Conservation (phyloP, 169 alveolate genomes). For the Babesia bigemina region DNA sequence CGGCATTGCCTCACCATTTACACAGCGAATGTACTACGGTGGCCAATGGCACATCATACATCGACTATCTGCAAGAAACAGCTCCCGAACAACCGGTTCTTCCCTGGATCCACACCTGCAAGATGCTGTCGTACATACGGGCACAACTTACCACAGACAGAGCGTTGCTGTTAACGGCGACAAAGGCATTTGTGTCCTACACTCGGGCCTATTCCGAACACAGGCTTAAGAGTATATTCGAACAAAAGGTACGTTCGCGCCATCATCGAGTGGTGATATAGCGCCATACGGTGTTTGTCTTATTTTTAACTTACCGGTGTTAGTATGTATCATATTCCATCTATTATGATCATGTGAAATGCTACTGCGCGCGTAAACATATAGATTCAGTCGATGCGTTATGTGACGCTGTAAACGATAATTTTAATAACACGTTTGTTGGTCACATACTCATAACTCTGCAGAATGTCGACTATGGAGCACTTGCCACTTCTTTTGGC, state of each 20-base stretch:
- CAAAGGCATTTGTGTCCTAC: constrained; percentile 90
- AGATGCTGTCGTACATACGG: constrained; percentile 43
- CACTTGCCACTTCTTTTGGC: constrained; percentile 86
- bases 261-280: neutral
- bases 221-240: constrained; percentile 46
- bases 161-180: constrained; percentile 32
- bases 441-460: neutral
- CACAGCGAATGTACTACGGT: constrained; percentile 16
- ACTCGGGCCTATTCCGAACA: constrained; percentile 81
- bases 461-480: constrained; percentile 61
- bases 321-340: too few species aligned
- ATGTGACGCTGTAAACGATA: too few species aligned
- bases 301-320: too few species aligned
- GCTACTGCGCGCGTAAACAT: too few species aligned
- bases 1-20: neutral
- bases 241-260: constrained; percentile 12
- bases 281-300: too few species aligned
- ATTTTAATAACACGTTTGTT: too few species aligned
- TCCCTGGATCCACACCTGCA: constrained; percentile 42
- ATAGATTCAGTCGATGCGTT: too few species aligned
- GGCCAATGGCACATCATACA: constrained; percentile 27
- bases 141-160: constrained; percentile 19
- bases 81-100: constrained; percentile 34
- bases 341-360: too few species aligned
- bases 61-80: constrained; percentile 32